Evolutionary conservation across 495 filamentous ascomycete species (phyloP).

Genomic region (Penicillium fimorum): DNA sequence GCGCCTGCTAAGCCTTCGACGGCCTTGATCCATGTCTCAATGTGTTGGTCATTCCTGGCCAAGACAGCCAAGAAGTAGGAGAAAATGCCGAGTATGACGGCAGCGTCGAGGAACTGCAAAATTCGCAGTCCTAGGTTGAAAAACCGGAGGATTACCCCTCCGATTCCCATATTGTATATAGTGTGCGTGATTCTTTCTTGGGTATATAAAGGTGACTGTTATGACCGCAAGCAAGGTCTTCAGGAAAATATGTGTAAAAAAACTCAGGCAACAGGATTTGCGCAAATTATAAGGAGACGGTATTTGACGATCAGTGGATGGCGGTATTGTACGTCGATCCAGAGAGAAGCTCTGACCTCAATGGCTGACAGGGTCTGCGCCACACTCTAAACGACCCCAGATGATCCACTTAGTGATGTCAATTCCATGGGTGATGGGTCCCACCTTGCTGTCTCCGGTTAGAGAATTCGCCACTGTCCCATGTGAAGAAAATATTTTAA

Average conservation of each 20-base stretch:
- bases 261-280: constrained; percentile 31
- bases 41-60: constrained; percentile 53
- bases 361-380: constrained; percentile 16
- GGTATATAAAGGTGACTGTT: background rate
- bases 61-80: constrained; percentile 59
- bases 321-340: constrained; percentile 13
- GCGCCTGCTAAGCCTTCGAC: constrained; percentile 79
- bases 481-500: constrained; percentile 9
- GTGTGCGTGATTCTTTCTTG: background rate
- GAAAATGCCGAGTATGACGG: constrained; percentile 75
- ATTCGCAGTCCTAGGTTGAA: constrained; percentile 62
- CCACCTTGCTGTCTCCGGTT: background rate
- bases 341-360: constrained; percentile 6
- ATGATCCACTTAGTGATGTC: constrained; percentile 8
- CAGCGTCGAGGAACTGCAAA: constrained; percentile 69
- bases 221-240: background rate
- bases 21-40: constrained; percentile 65
- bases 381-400: constrained; percentile 11
- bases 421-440: background rate
- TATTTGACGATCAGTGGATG: constrained; percentile 31
- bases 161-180: constrained; percentile 40
- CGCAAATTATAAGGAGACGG: constrained; percentile 18
- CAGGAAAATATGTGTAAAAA: constrained; percentile 11
- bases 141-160: constrained; percentile 60
- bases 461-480: constrained; percentile 9